A percentile compares a stretch with the other conserved stretches of the same genome.
Conservation (phyloP, 148 eudicot genomes). For the Camellia granthamiana region DNA sequence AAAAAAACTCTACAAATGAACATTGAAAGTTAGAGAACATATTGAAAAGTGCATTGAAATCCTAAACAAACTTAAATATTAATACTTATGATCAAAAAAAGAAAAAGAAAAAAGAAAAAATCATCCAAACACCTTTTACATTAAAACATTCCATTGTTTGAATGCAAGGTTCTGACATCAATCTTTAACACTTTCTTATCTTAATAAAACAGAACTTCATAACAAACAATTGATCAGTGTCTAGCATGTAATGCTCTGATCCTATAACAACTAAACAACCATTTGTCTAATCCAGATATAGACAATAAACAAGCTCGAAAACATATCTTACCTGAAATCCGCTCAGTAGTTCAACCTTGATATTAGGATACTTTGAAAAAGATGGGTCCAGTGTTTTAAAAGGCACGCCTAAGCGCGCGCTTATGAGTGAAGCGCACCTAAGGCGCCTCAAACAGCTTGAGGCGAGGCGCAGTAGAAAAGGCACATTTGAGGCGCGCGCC, state of each 20-base stretch:
- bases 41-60: not conserved
- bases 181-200: not conserved
- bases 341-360: constrained; percentile 85
- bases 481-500: no score
- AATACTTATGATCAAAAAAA: not conserved
- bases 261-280: not conserved
- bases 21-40: not conserved
- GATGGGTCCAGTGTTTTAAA: no score
- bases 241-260: not conserved
- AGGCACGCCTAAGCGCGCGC: no score
- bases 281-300: not conserved
- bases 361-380: constrained; percentile 56
- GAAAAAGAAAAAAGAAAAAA: not conserved
- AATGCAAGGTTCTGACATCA: constrained; percentile 1
- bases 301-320: constrained; percentile 13
- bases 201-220: not conserved
- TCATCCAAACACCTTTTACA: constrained; percentile 1
- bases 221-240: not conserved
- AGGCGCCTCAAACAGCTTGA: no score
- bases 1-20: not conserved
- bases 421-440: no score
- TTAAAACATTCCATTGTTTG: not conserved
- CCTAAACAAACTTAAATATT: not conserved
- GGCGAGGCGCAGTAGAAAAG: no score
- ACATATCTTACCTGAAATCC: constrained; percentile 78